Conservation (phyloP, 768 basidiomycete species). For the Agaricus subrufescens region DNA sequence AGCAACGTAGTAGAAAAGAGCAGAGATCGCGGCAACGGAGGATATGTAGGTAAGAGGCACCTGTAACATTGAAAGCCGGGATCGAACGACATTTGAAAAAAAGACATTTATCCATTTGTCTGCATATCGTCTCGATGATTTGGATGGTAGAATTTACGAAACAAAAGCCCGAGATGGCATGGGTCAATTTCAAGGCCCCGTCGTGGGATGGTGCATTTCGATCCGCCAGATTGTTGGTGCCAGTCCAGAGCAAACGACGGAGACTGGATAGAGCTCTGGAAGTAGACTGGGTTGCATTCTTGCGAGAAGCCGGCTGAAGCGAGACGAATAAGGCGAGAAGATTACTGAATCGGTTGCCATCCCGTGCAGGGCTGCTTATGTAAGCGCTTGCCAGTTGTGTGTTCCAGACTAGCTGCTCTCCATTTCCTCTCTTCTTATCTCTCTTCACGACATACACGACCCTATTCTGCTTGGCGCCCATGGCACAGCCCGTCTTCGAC, state of each 20-base stretch:
- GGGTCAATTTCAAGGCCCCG: not conserved
- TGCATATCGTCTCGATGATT: not conserved
- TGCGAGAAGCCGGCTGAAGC: too few species aligned
- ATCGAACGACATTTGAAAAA: not conserved
- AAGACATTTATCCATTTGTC: not conserved
- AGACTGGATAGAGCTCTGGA: too few species aligned
- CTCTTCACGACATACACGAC: conserved; percentile 4
- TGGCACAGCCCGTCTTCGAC: conserved; percentile 78
- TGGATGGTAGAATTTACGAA: not conserved
- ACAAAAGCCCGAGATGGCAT: not conserved
- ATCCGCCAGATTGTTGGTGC: not conserved
- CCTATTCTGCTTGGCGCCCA: conserved; percentile 20
- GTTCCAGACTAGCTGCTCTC: not conserved
- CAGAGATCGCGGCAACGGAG: not conserved
- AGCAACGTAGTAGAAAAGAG: not conserved
- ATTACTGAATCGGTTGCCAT: too few species aligned
- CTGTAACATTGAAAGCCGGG: not conserved
- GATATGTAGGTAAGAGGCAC: not conserved
- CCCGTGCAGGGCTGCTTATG: not conserved
- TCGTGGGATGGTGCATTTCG: not conserved
- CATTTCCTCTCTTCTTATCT: conserved; percentile 2
- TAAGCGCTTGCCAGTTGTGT: conserved; percentile 7
- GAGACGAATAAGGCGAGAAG: too few species aligned
- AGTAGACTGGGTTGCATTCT: too few species aligned
- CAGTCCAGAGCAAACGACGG: too few species aligned